Evolutionary conservation across 108 stramenopile genomes (phyloP), one percentile per base, ranked within the genome.

Genomic region (Fragilaria radians): DNA sequence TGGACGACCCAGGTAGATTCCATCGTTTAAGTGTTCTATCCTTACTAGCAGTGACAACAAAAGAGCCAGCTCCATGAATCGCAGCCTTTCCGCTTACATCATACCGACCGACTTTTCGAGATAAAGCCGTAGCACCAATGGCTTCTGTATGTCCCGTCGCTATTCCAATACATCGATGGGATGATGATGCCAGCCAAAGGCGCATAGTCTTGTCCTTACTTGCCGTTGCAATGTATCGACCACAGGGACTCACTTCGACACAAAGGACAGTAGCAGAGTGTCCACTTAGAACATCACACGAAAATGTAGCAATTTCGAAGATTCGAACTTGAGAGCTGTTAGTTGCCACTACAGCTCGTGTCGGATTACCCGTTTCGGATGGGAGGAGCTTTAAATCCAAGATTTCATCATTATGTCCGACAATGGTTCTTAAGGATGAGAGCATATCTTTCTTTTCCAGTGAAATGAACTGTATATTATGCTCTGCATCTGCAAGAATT

Each of bases 1-100:
- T 73, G 46, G 70, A 62, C 9, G 79, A 72, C 9, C 91, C 91
- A 7, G 86, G 84, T 17, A 96, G 61, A 59, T 91, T 76, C 94
- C 95, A 98, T 52, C 92, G 73, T 67, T 98, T 96, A 53, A 98
- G 65, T 5, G 95, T 96, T 59, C 84, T 62, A 72, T 98, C 97
- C 17, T 88, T 80, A 63, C 91, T 93, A 5, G 83, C 95, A 14
- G 93, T 93, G 4, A 95, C 78, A 23, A 82, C 79, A 76, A 98
- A 94, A 1, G 94, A 82, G 32, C 89, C 86, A 54, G 85, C 93
- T n/a, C 89, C 89, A 59, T 81, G 83, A 54, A 61, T 70, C 3
- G 88, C 84, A 19, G 86, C 80, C 54, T 87, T 88, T n/a, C 88
- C 86, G 2, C 71, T 65, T 7, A 93, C 88, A 61, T 92, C 85